Percentiles rank a stretch among this genome's conserved stretches.
These are phyloP conservation scores for Quillaja saponaria DNA, from an alignment of 306 rosid species.

Conservation along the genomic window DNA sequence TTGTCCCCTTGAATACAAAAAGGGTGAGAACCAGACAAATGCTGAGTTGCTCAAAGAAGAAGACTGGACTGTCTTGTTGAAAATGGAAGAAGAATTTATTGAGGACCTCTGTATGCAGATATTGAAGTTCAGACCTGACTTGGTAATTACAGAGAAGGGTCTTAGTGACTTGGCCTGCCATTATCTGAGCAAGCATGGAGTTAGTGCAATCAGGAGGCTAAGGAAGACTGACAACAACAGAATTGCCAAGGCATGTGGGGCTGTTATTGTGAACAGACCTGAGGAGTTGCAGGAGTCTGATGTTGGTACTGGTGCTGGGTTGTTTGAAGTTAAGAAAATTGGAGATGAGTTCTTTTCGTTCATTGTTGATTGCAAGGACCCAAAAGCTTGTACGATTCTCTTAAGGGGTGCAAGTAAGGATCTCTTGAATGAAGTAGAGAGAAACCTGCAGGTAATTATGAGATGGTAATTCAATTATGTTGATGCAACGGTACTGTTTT, in stretches of 20 bases:
- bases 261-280: constrained; percentile 89
- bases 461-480: background rate
- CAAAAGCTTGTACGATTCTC: constrained; percentile 85
- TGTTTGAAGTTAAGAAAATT: constrained; percentile 90
- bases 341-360: constrained; percentile 84
- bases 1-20: constrained; percentile 86
- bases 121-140: constrained; percentile 83
- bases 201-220: constrained; percentile 88
- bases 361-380: constrained; percentile 88
- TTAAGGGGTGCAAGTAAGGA: constrained; percentile 92
- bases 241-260: constrained; percentile 93
- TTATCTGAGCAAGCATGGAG: constrained; percentile 81
- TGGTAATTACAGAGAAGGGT: constrained; percentile 92
- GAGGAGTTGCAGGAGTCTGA: constrained; percentile 95
- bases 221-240: constrained; percentile 87
- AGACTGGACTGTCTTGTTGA: constrained; percentile 84
- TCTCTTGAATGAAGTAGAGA: constrained; percentile 84
- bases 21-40: constrained; percentile 96
- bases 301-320: constrained; percentile 91
- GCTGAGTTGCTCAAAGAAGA: constrained; percentile 89
- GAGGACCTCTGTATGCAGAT: constrained; percentile 84
- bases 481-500: constrained; percentile 11
- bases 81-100: constrained; percentile 89
- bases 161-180: constrained; percentile 97
- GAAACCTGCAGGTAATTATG: constrained; percentile 78